Conservation (phyloP, 169 alveolate species). For the Eimeria falciformis region DNA sequence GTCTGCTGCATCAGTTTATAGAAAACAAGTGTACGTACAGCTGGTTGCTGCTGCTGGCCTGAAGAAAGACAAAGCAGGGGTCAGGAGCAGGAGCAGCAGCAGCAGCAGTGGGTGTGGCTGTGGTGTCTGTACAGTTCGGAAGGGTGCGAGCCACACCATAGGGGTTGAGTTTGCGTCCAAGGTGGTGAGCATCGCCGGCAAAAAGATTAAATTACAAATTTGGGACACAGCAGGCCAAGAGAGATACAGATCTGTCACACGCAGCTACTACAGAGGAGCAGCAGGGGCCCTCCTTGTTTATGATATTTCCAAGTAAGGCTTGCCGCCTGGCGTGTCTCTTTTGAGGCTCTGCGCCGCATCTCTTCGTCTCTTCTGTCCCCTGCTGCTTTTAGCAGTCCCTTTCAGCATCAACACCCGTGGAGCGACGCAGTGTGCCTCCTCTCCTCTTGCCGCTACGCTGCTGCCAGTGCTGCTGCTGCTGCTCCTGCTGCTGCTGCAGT, state of each 20-base stretch:
- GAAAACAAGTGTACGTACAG: background rate
- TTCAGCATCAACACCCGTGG: background rate
- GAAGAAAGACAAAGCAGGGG: background rate
- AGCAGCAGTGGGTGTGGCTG: background rate
- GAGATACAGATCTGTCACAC: slow-evolving; percentile 19
- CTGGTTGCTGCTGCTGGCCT: slow-evolving; percentile 6
- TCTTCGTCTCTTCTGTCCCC: background rate
- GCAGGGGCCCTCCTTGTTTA: slow-evolving; percentile 97
- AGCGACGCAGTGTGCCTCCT: background rate
- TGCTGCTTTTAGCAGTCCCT: background rate
- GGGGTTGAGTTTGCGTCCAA: too few species aligned
- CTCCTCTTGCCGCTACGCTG: background rate
- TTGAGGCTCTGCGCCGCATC: background rate
- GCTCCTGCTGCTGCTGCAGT: slow-evolving; percentile 26
- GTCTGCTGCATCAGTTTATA: slow-evolving; percentile 19
- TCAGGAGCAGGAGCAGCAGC: background rate
- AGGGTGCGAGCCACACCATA: background rate
- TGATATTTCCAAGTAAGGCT: slow-evolving; percentile 88
- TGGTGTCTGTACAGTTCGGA: background rate
- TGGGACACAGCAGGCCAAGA: background rate
- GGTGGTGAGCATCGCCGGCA: too few species aligned
- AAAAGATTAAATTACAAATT: background rate
- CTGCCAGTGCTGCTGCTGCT: background rate
- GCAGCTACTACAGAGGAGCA: slow-evolving; percentile 95
- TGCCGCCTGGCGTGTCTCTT: background rate